phyloP scores from a whole-genome alignment of 2,329 filamentous ascomycete species.

The Cryphonectria radicalis region DNA sequence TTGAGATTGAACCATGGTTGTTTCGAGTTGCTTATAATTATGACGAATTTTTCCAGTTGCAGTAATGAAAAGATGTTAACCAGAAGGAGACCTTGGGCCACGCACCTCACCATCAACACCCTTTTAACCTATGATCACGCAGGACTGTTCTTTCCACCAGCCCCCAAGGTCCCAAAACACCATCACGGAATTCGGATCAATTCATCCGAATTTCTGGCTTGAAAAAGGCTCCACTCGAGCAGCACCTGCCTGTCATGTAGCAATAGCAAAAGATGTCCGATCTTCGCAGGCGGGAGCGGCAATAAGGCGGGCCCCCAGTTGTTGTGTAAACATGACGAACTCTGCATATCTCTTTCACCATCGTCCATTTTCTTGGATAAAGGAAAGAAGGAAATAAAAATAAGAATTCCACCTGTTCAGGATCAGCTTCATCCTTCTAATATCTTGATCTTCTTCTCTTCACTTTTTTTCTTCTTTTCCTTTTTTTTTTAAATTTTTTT shows the following conservation, averaged over 20 bases:
- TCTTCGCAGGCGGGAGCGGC: constrained; percentile 22
- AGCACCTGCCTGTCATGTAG: constrained; percentile 16
- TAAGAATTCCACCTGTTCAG: background rate
- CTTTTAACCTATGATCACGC: background rate
- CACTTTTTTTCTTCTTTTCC: no score
- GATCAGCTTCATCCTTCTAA: background rate
- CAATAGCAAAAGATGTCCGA: constrained; percentile 5
- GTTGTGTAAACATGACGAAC: constrained; percentile 1
- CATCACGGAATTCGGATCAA: background rate
- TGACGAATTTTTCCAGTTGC: background rate
- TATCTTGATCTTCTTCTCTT: background rate
- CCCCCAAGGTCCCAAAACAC: background rate
- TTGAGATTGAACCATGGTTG: background rate
- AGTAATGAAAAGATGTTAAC: rapidly evolving
- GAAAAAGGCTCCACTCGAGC: background rate
- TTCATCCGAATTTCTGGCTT: background rate
- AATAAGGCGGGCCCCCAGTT: constrained; percentile 22
- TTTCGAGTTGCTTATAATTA: background rate
- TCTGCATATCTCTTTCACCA: background rate
- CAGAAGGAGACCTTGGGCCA: background rate
- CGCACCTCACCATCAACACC: background rate
- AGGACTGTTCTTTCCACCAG: constrained; percentile 4
- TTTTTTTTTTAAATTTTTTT: no score
- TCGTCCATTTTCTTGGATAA: background rate
- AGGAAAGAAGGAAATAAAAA: background rate